Base-by-base conservation (phyloP, 2,329 filamentous ascomycete genomes). In the Ophiostoma sp. region DNA sequence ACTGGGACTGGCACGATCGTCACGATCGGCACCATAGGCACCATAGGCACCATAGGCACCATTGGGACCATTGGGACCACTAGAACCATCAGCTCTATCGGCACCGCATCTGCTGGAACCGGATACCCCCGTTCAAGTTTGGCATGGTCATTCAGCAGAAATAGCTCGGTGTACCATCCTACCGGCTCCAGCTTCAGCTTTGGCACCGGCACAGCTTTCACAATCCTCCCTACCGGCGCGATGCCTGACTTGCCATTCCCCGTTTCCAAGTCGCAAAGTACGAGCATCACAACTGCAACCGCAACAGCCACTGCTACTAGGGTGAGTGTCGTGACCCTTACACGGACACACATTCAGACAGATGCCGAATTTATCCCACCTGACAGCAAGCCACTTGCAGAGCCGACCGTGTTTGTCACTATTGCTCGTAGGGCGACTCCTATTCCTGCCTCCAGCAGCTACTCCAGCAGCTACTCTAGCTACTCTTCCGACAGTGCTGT, bases 131-230 rank as follows among this genome's bases (percentile, higher is more conserved):
- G 39, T 4, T 54, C 33, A 8, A 35, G 35, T 35, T 2, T 65
- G n/a, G 41, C 67, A 15, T 64, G 52, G 67, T 62, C 67, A 4
- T 64, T 68, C 31, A 68, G 36, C 36, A 39, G 67, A 4, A 62
- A 44, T 15, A 44, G 67, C 20, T 62, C 52, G 6, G 20, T 23
- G 4, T 41, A 44, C 23, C 11, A 44, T 2, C 23, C 67, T 17
- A 44, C 36, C 4, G 35, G 35, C n/a, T 35, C 48, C 15, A 33
- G 54, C 35, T 62, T 36, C 15, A 35, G 66, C 27, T n/a, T 35
- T 4, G 66, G 66, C 11, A 36, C 66, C 10, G 66, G 41, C 44
- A 52, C 66, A 17, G 41, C 35, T 13, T 36, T 65, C 20, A n/a
- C 35, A 13, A 23, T 65, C 15, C 33, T 23, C 10, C 62, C 62